Evolutionary conservation across 495 filamentous ascomycete genomes (phyloP), one percentile per base, ranked within the genome.

Genomic region (Neurospora sp.): DNA sequence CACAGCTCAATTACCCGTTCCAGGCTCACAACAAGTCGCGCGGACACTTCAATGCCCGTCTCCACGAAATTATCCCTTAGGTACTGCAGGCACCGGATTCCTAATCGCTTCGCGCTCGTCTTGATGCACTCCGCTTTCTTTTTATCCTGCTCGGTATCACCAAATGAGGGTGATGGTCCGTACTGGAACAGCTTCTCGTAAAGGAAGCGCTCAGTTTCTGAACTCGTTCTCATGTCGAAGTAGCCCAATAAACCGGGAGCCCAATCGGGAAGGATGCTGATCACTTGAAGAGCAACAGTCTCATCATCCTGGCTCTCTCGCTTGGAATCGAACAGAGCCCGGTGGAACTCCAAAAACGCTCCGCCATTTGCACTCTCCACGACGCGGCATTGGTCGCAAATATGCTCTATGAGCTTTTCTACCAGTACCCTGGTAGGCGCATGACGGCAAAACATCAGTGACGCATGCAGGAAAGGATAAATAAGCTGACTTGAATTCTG

Each of bases 221-320:
- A 78, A 31, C 88, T 87, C 35, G 92, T 84, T 3, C 77, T 72
- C 14, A 80, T 79, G 48, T 93, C 90, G 20, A 81, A 85, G 75
- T 90, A 91, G 61, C 87, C 87, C 22, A 94, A 84, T 37, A 96
- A 77, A 3, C 88, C 85, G 9, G 93, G 92, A 2, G 84, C 89
- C 90, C 91, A 94, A 41, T 85, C 80, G 0, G 87, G 84, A 12
- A 93, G 79, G 20, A 81, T 6, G 20, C 76, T 72, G 37, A 84
- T 79, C 27, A 65, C 27, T 65, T 65, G 53, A 37, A 65, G 53
- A 35, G 53, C 14, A 37, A 65, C 14, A 0, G 53, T 37, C 1
- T 75, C 74, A 18, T 80, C 74, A 18, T 35, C 70, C 1, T 75
- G 73, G 48, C 70, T 71, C 35, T 77, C 69, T 9, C 73, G 74